Base-by-base conservation (phyloP, 176 grass and related monocot genomes). In the Ananas comosus region DNA sequence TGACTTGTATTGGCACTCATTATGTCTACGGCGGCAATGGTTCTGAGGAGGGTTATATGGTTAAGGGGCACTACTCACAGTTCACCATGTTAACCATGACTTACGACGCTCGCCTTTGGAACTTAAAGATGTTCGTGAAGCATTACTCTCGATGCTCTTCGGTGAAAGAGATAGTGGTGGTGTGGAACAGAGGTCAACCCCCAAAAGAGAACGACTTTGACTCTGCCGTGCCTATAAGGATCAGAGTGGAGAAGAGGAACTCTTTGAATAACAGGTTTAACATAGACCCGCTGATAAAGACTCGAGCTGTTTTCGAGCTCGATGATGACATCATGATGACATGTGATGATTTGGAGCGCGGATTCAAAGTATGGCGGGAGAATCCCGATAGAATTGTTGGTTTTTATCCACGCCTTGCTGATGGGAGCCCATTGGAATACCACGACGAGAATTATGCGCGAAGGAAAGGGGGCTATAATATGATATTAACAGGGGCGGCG, bases 301-400 rank as follows among this genome's bases (percentile, higher is more conserved):
- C 86, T 25, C 71, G 65, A 65, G 89, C 86, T 74, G 84, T 97
- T 74, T 80, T 97, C 64, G 89, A 92, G 71, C 87, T 97, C n/a
- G 93, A 97, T 82, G 93, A 97, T 81, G 93, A 97, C 77, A 97
- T 97, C 77, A 92, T 92, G 76, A 92, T 97, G 89, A 53, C 86
- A 66, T 97, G 93, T 71, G 89, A 92, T 72, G 93, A 97, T 67
- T 73, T 92, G 58, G 93, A 97, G 80, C 88, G 86, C 52, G 93
- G 93, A 48, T 97, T 97, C 72, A 92, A 81, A 83, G 80, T 97
- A 24, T 97, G 93, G 93, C 82, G 89, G 54, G 84, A 85, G 51
- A 75, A 74, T 53, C 86, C 89, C 11, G 74, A 92, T 9, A 79
- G 73, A 47, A 92, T 97, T 57, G 77, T 92, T 1, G 93, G 93